Base-by-base conservation (phyloP, 352 stramenopile genomes). In the Globisporangium camurandrum region DNA sequence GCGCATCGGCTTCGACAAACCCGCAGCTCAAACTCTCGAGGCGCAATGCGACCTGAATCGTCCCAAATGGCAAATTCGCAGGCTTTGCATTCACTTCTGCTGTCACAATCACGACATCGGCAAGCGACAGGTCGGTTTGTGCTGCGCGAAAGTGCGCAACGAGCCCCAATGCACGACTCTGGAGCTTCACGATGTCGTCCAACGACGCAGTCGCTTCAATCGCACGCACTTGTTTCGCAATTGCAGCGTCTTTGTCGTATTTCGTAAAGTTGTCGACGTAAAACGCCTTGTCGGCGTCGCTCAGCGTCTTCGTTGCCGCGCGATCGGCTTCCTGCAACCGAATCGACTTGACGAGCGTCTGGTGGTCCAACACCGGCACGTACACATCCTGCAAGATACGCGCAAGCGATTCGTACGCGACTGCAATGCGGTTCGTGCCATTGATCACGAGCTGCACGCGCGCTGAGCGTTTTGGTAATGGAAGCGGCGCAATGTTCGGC, bases 291-390 rank as follows among this genome's bases (percentile, higher is more conserved):
- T 86, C 65, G n/a, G 83, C 71, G n/a, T 55, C 39, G 1, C 53
- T 66, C 11, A 84, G 51, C 7, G 55, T 50, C 37, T 75, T 71
- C 12, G 42, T 60, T 33, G 70, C 57, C 22, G 63, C 60, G 19
- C 72, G 57, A 36, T 83, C 71, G 2, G 69, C 59, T 39, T 81
- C 73, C 17, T 69, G 43, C 14, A 70, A 52, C 6, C 71, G 70
- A n/a, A 82, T 50, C 16, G 69, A 69, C 44, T 82, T 62, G 3
- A 86, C 72, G 17, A 80, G 43, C 16, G 63, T 57, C 39, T 80
- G 71, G 48, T 82, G 57, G 41, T 86, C 64, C 60, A 62, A 66
- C 62, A 67, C 78, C 11, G 74, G 74, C 23, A 86, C 67, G 49
- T 72, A 75, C 11, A 86, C 42, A 24, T 83, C 74, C 7, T 70